phyloP scores from a whole-genome alignment of 176 grass and related monocot genomes.

The Zoysia japonica region DNA sequence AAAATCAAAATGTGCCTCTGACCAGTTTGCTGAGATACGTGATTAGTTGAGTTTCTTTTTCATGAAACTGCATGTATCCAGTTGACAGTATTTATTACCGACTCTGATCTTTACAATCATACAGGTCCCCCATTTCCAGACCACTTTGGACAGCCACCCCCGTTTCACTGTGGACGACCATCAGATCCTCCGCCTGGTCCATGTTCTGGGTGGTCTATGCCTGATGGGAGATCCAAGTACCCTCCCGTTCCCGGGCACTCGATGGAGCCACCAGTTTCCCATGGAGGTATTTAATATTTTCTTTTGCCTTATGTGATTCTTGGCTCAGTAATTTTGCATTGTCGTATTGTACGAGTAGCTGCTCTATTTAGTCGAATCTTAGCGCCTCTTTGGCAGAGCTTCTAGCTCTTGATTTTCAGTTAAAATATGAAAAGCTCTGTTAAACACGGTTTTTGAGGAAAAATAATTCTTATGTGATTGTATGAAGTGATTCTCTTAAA shows the following conservation, averaged over 20 bases:
- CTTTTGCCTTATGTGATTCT: conserved; percentile 1
- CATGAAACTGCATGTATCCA: conserved; percentile 18
- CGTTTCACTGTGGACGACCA: conserved; percentile 53
- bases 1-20: neutral
- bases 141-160: conserved; percentile 54
- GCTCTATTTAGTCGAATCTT: conserved; percentile 14
- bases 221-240: conserved; percentile 60
- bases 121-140: conserved; percentile 54
- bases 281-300: conserved; percentile 51
- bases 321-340: neutral
- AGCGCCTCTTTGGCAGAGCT: too few relatives aligned
- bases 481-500: too few relatives aligned
- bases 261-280: conserved; percentile 59
- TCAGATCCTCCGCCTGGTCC: conserved; percentile 57
- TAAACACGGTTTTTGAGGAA: too few relatives aligned
- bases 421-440: too few relatives aligned
- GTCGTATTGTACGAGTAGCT: neutral
- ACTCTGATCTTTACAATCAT: conserved; percentile 23
- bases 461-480: too few relatives aligned
- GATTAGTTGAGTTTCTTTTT: conserved; percentile 21
- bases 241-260: conserved; percentile 50
- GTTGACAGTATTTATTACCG: neutral
- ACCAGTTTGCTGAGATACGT: neutral
- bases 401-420: too few relatives aligned
- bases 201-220: conserved; percentile 68